Evolutionary conservation across 805 yeast species (phyloP).

Genomic region (Candida chauliodis): DNA sequence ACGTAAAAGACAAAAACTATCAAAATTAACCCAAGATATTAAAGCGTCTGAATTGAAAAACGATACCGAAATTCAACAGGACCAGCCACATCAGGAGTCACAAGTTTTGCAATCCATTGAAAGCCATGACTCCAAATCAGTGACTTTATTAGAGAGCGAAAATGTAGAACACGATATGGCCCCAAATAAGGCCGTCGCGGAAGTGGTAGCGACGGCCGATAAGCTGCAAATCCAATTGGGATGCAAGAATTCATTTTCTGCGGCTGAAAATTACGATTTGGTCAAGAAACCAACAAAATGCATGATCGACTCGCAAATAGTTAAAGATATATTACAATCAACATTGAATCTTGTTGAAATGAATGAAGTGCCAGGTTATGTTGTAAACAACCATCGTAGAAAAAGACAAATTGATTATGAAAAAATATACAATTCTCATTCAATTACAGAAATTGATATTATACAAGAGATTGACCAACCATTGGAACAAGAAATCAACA

Average conservation of each 20-base stretch:
- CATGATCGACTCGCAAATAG: background rate
- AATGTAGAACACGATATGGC: background rate
- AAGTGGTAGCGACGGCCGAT: background rate
- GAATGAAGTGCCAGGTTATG: background rate
- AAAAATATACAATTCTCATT: background rate
- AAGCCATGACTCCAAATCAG: background rate
- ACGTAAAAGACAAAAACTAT: background rate
- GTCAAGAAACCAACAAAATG: too few relatives aligned
- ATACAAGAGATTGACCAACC: background rate
- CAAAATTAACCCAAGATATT: background rate
- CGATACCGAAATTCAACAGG: background rate
- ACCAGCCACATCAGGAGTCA: background rate
- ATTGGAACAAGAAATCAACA: background rate
- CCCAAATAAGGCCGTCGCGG: background rate
- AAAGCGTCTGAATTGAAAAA: background rate
- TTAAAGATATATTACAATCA: background rate
- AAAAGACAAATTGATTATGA: background rate
- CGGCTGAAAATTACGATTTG: conserved; percentile 2
- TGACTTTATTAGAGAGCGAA: background rate
- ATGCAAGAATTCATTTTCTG: conserved; percentile 3
- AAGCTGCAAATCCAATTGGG: background rate
- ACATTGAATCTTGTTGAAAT: conserved; percentile 3
- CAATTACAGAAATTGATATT: background rate
- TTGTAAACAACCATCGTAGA: background rate
- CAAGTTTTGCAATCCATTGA: background rate